Evolutionary conservation across 2,329 filamentous ascomycete genomes (phyloP).

Genomic region (Myriosclerotinia scirpicola): DNA sequence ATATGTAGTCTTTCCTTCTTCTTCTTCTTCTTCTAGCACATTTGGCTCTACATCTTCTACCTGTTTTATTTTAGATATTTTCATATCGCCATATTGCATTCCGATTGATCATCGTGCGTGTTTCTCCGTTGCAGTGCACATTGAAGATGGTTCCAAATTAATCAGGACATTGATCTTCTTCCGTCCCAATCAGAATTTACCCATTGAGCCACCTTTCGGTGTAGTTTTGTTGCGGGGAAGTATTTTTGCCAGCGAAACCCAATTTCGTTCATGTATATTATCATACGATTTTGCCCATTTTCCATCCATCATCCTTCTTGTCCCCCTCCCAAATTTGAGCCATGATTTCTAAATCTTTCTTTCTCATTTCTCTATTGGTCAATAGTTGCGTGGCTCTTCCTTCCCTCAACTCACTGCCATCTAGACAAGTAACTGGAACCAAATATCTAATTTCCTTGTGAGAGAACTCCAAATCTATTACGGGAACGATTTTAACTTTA

Average conservation of each 20-base stretch:
- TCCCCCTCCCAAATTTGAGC: not conserved
- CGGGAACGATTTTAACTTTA: not conserved
- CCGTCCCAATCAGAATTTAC: constrained; percentile 16
- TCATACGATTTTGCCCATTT: not conserved
- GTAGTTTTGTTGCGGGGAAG: constrained; percentile 5
- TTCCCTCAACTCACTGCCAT: not conserved
- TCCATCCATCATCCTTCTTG: not conserved
- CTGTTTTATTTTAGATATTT: no score
- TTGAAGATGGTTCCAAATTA: no score
- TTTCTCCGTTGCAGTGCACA: no score
- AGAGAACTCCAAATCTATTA: not conserved
- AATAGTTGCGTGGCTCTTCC: not conserved
- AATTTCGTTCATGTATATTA: not conserved
- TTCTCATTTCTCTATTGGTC: not conserved
- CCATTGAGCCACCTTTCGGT: not conserved
- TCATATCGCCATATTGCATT: no score
- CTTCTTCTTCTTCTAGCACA: no score
- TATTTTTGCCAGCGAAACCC: not conserved
- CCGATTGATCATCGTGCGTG: no score
- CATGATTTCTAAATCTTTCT: constrained; percentile 4
- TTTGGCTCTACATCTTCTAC: no score
- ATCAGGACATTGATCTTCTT: not conserved
- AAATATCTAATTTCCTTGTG: constrained; percentile 13
- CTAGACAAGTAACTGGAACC: not conserved
- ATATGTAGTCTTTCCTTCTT: no score